Evolutionary conservation across 139 green algal genomes (phyloP).

Genomic region (Haematococcus sp.): DNA sequence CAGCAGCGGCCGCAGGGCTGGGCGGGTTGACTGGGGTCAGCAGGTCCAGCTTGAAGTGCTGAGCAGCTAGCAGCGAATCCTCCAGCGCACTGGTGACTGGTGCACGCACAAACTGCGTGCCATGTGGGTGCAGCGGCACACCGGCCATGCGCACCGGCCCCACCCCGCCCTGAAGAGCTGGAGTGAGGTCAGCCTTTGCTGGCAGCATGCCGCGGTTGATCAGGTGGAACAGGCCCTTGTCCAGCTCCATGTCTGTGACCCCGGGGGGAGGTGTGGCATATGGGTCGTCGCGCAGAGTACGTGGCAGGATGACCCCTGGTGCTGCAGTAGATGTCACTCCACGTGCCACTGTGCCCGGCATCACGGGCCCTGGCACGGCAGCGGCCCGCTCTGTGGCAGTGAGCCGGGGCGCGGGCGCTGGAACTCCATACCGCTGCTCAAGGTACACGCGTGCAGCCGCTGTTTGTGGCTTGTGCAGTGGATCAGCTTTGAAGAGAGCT

Average conservation of each 20-base stretch:
- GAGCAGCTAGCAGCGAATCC: constrained; percentile 21
- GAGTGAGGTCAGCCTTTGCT: constrained; percentile 39
- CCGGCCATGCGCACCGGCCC: background rate
- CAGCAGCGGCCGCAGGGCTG: too few relatives aligned
- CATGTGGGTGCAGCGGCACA: constrained; percentile 11
- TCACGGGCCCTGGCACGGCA: background rate
- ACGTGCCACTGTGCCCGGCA: background rate
- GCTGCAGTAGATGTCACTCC: background rate
- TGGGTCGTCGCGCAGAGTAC: constrained; percentile 33
- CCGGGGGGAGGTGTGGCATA: constrained; percentile 16
- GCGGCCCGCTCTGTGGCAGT: background rate
- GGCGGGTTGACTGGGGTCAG: constrained; percentile 25
- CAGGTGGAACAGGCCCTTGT: constrained; percentile 51
- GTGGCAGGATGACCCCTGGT: constrained; percentile 30
- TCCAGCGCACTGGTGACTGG: constrained; percentile 36
- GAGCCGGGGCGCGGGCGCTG: background rate
- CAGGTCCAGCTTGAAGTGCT: constrained; percentile 39
- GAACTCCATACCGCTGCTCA: background rate
- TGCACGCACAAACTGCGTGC: constrained; percentile 26
- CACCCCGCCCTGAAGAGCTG: constrained; percentile 18
- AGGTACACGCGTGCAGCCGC: constrained; percentile 22
- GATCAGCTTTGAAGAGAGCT: constrained; percentile 19
- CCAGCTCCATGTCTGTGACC: constrained; percentile 37
- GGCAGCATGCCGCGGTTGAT: constrained; percentile 51
- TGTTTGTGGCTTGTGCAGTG: constrained; percentile 23